Base-by-base conservation (phyloP, 148 eudicot genomes). In the Heliamphora exappendiculata region DNA sequence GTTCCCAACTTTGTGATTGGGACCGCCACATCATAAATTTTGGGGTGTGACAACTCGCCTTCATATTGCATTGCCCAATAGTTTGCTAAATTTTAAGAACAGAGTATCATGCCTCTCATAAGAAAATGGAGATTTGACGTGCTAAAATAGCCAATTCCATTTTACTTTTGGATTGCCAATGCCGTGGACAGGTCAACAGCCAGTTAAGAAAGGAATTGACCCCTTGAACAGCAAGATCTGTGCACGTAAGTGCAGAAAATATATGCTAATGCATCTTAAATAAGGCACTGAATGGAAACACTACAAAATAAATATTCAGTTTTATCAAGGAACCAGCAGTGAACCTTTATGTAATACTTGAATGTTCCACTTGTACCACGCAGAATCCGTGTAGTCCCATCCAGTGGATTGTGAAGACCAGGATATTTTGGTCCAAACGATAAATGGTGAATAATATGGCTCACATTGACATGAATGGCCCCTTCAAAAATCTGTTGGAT, bases 381-480 rank as follows among this genome's bases (percentile, higher is more conserved):
- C 81, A 96, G 82, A 67, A 91, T 88, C 69, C 99, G 85, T 59
- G 50, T 10, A 45, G 98, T 96, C 70, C 80, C 93, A 79, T 96
- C 99, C 51, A 96, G 97, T 63, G 99, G 99, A 54, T 96, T 96
- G 76, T 93, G 98, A 69, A 91, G 84, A 67, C 98, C 98, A 11
- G 99, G 99, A 82, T 96, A 96, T 78, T 85, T 87, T 62, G 99
- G 98, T 78, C 99, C 99, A 83, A 96, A 96, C 54, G 99, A 93
- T 79, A 96, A 80, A 72, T 96, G 97, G 81, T 93, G 99, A 81
- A 96, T 93, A 70, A 91, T 78, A 79, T 96, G 99, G 70, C 99
- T 96, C 75, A 96, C 98, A 82, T 96, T 96, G 45, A 96, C 99
- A 87, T 85, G 97, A 82, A 82, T 83, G 65, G 97, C 82, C 67